Evolutionary conservation across 2,329 filamentous ascomycete species (phyloP), one percentile per base, ranked within the genome.

Genomic region (Tympanopsis confertula): DNA sequence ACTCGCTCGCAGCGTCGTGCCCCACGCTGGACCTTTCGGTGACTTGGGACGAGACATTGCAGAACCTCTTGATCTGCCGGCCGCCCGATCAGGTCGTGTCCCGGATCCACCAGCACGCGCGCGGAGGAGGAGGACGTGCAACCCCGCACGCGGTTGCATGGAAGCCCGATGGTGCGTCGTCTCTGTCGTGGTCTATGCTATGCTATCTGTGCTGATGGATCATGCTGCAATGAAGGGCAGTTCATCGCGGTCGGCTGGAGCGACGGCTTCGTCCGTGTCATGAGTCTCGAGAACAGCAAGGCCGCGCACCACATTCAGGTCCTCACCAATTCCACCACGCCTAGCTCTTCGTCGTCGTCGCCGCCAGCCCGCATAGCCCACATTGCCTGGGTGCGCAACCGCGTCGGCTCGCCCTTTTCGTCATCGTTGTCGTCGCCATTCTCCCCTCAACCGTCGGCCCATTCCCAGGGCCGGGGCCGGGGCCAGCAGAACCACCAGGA

Each of bases 11-110:
- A 22, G 70, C 78, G 19, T 86, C 83, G 57, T 94, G 86, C 57
- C 86, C 88, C 13, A 82, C 79, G 5, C 84, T 94, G 64, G 86
- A 95, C 58, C 68, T 96, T 35, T 69, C 82, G n/a, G 79, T 81
- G 4, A 68, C 87, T 12, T 82, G 83, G 12, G 74, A 70, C n/a
- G 67, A 70, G 13, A 73, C 78, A 42, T 76, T n/a, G 7, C 22
- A 76, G 36, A 76, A 78, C 36, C 64, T 95, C 14, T 70, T 82
- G 46, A 77, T 94, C 32, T 88, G 82, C 58, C 74, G 89, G 36
- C 71, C 88, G 13, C 85, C 82, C 42, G 82, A 81, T 1, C 86
- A 95, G 45, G 48, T 64, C 5, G 70, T 76, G 7, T 66, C 68
- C 39, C 74, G 68, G 45, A 68, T 63, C 32, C 66, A 65, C 41